Base-by-base conservation (phyloP, 257 asterid species). In the Gentiana dahurica region DNA sequence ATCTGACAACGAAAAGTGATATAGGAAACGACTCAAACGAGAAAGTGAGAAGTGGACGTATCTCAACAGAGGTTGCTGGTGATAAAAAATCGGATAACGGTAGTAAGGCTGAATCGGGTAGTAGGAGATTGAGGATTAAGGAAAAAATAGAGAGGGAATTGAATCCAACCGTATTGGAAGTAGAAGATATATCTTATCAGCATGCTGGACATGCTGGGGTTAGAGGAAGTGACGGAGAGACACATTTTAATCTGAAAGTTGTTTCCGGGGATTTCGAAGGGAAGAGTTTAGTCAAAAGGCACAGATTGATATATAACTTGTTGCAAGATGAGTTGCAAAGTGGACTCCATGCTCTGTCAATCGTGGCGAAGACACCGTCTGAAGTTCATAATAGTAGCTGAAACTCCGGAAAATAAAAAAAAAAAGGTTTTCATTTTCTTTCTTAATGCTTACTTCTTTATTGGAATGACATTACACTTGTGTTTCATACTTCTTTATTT, bases 271-370 rank as follows among this genome's bases (percentile, higher is more conserved):
- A 80, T 65, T 89, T 89, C 63, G 93, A 78, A 71, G 94, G 89
- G 59, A 90, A 90, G 79, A 90, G 96, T 73, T 70, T 90, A 81
- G 91, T 90, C 61, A 86, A 90, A 77, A 86, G 97, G 82, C 96
- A 89, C 67, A 75, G 95, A 54, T 53, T 84, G 81, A 70, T 86
- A 61, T 84, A 84, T 65, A 70, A 67, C 60, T 72, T 87, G 71
- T 60, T 90, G 91, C 85, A 90, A 55, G 89, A 84, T 65, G 96
- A 87, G 77, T 59, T 82, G 77, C 83, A 82, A 75, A 81, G 46
- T 65, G 87, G 93, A 65, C 65, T 87, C 13, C 95, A 84, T 13
- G 95, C 95, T 0, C 65, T 87, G 75, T 82, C 95, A 1, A 87
- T 87, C 45, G 85, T 62, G 71, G 90, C 96, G 15, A 84, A 80